Conservation (phyloP, 768 basidiomycete species). For the Suillus brevipes region DNA sequence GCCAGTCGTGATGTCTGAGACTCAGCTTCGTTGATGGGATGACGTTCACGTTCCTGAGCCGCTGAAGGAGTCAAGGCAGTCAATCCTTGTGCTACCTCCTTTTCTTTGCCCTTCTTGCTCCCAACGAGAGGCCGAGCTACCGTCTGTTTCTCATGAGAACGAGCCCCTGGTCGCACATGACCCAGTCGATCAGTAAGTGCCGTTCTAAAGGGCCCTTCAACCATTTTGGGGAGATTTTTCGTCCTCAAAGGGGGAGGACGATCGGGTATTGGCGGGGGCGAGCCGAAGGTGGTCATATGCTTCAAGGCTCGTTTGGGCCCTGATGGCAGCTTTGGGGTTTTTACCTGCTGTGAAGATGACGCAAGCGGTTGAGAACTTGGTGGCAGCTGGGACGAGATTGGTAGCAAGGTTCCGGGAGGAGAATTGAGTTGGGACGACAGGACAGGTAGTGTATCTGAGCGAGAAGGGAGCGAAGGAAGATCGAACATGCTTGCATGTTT, state of each 20-base stretch:
- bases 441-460: conserved; percentile 4
- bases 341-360: conserved; percentile 3
- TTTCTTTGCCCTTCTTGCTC: not conserved
- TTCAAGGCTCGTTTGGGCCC: not conserved
- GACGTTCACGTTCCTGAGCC: not conserved
- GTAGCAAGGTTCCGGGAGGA: not conserved
- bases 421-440: conserved; percentile 4
- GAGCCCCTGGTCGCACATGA: not conserved
- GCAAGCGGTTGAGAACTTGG: not conserved
- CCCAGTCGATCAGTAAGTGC: not conserved
- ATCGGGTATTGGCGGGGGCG: not conserved
- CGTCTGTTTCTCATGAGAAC: not conserved
- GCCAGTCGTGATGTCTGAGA: not conserved
- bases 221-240: not conserved
- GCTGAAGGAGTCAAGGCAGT: not conserved
- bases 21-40: not conserved
- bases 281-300: not conserved
- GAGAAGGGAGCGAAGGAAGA: conserved; percentile 1
- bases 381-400: not conserved
- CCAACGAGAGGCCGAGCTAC: not conserved
- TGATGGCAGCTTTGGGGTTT: not conserved
- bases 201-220: not conserved
- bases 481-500: not conserved
- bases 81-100: not conserved
- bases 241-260: not conserved